Evolutionary conservation across 306 rosid species (phyloP).

Genomic region (Castanea mollissima): DNA sequence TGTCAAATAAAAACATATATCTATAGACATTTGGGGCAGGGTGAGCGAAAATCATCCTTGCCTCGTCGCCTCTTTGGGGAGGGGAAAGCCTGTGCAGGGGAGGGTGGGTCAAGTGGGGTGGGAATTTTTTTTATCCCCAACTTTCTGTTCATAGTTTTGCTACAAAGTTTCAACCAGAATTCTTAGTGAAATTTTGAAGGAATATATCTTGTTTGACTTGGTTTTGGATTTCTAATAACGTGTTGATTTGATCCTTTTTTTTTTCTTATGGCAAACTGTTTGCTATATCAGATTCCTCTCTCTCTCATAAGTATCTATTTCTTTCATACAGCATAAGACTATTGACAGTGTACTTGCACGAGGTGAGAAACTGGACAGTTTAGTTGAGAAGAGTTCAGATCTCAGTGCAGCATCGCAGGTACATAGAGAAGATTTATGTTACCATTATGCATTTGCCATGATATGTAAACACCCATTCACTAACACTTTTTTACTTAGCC

Average conservation of each 20-base stretch:
- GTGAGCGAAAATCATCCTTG: too few relatives aligned
- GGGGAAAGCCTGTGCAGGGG: too few relatives aligned
- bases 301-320: slow-evolving; percentile 8
- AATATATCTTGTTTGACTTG: neutral
- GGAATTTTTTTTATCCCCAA: too few relatives aligned
- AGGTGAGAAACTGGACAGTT: slow-evolving; percentile 96
- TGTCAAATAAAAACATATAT: too few relatives aligned
- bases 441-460: slow-evolving; percentile 10
- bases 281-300: neutral
- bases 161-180: too few relatives aligned
- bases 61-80: too few relatives aligned
- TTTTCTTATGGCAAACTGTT: neutral
- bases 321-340: slow-evolving; percentile 76
- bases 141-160: too few relatives aligned
- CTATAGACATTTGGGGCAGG: too few relatives aligned
- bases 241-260: neutral
- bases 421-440: slow-evolving; percentile 11
- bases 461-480: neutral
- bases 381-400: slow-evolving; percentile 98
- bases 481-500: neutral
- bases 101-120: too few relatives aligned
- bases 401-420: slow-evolving; percentile 99
- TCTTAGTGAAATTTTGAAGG: neutral
- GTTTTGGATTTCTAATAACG: neutral
- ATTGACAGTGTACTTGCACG: slow-evolving; percentile 97